These are phyloP conservation scores for Cystoisospora suis DNA, from an alignment of 169 alveolate genomes.

Conservation along the genomic window DNA sequence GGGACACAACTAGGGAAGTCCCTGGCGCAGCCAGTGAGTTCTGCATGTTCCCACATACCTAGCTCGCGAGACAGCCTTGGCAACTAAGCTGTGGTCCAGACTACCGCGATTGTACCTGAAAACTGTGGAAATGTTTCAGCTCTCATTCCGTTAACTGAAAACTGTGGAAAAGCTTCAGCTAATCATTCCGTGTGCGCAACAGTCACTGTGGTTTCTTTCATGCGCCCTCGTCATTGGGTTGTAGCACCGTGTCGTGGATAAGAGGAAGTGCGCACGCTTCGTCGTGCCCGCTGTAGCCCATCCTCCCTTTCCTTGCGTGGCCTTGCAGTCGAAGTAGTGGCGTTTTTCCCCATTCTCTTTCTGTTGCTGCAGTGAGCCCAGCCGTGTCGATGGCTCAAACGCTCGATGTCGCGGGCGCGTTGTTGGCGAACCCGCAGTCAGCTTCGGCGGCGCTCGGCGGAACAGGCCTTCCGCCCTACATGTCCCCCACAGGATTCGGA, in stretches of 20 bases:
- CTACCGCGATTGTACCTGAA: too few relatives aligned
- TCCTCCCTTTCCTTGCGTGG: neutral
- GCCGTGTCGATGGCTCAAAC: slow-evolving; percentile 27
- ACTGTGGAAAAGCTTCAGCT: neutral
- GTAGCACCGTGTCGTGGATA: neutral
- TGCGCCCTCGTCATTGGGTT: neutral
- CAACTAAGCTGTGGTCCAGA: too few relatives aligned
- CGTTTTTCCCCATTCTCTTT: neutral
- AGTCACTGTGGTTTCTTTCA: neutral
- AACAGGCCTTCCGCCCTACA: neutral
- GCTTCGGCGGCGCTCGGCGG: neutral
- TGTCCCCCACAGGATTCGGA: neutral
- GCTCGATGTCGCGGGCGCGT: slow-evolving; percentile 31
- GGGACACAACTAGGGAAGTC: too few relatives aligned
- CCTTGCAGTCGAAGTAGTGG: neutral
- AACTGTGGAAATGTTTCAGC: too few relatives aligned
- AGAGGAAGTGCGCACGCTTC: neutral
- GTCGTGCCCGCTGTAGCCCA: neutral
- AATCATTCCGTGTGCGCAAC: neutral
- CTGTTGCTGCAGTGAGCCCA: neutral
- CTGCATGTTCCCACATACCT: too few relatives aligned
- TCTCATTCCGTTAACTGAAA: too few relatives aligned
- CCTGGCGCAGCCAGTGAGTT: too few relatives aligned
- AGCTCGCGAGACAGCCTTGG: too few relatives aligned
- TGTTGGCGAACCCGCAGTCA: slow-evolving; percentile 3